Conservation (phyloP, 2,329 filamentous ascomycete species). For the Verticillium klebahnii region DNA sequence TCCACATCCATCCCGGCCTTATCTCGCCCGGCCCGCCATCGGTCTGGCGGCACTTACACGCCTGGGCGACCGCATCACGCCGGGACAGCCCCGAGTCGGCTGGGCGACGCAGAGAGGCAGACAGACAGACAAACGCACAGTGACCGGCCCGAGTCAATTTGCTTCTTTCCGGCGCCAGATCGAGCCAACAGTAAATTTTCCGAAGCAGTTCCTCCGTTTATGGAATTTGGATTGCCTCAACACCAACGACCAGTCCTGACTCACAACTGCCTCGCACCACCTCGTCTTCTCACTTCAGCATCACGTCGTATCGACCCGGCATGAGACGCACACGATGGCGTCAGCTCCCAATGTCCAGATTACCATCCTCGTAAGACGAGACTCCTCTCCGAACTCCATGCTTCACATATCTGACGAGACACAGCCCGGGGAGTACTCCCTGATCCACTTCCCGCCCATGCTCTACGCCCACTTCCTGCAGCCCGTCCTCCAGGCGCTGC, state of each 20-base stretch:
- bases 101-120: not conserved
- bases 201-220: no score
- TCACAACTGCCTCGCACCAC: not conserved
- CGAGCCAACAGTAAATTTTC: not conserved
- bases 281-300: not conserved
- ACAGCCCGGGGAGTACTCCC: constrained; percentile 78
- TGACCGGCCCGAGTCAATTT: not conserved
- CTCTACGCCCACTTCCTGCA: constrained; percentile 77
- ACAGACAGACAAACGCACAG: not conserved
- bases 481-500: constrained; percentile 78
- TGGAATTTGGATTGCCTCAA: not conserved
- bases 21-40: not conserved
- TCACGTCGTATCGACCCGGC: not conserved
- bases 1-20: not conserved
- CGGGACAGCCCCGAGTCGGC: not conserved
- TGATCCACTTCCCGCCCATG: constrained; percentile 84
- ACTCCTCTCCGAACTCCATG: not conserved
- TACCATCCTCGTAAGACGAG: constrained; percentile 48
- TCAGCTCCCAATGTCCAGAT: constrained; percentile 52
- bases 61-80: not conserved
- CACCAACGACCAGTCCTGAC: not conserved
- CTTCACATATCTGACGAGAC: not conserved
- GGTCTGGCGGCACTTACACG: not conserved
- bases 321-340: not conserved
- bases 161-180: not conserved